Base-by-base conservation (phyloP, 2,329 filamentous ascomycete genomes). In the Cladosporium cucumerinum region DNA sequence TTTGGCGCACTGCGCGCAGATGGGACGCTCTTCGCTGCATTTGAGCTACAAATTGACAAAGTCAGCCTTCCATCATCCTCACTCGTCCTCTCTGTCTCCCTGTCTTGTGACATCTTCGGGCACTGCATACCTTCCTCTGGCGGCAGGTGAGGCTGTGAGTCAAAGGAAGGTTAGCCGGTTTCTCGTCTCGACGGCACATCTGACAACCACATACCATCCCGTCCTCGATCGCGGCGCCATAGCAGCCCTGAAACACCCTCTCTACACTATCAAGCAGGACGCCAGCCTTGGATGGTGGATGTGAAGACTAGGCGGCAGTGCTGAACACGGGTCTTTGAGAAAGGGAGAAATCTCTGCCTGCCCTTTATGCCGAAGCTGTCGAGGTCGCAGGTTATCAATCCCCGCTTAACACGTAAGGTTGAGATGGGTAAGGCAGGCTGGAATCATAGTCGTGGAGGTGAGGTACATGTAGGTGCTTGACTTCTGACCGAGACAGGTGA, bases 1-100 rank as follows among this genome's bases (percentile, higher is more conserved):
- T 74, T 87, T 86, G 71, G 78, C 78, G 74, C 86, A 89, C 74
- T 87, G 85, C 36, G 84, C 81, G 72, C 86, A 89, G 43, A 82
- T 75, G 12, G 86, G 86, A 68, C 85, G 86, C 72, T 82, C 81
- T 75, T 88, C 86, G 71, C 87, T 85, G 75, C 86, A 89, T 79
- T 88, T 88, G 67, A 88, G 80, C 80, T 89, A 61, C 43, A 3
- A 21, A 46, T 18, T 18, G 23, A 18, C 21, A 18, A 43, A 34
- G 26, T 64, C 14, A 57, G 67, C 63, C 43, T 21, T 34, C 32
- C 32, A 21, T 46, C 39, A 21, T 21, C n/a, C 39, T 46, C 39
- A 21, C 65, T 36, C 26, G n/a, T 36, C 54, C 54, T 39, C n/a
- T 12, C 8, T 16, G 5, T 11, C 32, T 18, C 18, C n/a, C 8